phyloP scores from a whole-genome alignment of 192 early-diverging fungal species.

The Neocallimastix lanati region DNA sequence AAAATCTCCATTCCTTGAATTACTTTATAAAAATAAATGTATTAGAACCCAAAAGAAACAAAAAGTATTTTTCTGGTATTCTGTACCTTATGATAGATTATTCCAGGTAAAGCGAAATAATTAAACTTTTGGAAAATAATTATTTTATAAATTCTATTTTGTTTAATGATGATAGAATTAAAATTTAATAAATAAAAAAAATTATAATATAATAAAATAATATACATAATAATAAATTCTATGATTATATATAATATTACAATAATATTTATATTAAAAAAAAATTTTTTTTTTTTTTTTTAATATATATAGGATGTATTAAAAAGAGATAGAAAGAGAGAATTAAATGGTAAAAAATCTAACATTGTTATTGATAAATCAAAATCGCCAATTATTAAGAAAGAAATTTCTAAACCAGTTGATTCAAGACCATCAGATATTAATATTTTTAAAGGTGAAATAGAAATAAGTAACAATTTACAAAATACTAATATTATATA shows the following conservation, averaged over 20 bases:
- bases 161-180: no score
- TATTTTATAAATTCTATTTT: no score
- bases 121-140: no score
- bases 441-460: neutral
- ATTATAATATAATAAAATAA: no score
- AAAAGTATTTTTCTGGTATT: slow-evolving; percentile 95
- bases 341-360: neutral
- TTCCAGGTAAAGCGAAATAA: slow-evolving; percentile 6
- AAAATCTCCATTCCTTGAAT: slow-evolving; percentile 79
- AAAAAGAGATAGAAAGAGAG: neutral
- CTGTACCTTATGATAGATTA: slow-evolving; percentile 81
- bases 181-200: no score
- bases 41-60: slow-evolving; percentile 98
- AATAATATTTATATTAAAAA: no score
- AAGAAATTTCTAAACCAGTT: neutral
- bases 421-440: neutral
- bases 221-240: no score
- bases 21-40: slow-evolving; percentile 87
- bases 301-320: neutral
- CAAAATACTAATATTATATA: neutral
- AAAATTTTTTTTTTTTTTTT: no score
- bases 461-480: neutral
- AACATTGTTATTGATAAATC: neutral
- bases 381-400: neutral
- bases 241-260: no score